Conservation (phyloP, 2,329 filamentous ascomycete genomes). For the Penicillium hesseltinei region DNA sequence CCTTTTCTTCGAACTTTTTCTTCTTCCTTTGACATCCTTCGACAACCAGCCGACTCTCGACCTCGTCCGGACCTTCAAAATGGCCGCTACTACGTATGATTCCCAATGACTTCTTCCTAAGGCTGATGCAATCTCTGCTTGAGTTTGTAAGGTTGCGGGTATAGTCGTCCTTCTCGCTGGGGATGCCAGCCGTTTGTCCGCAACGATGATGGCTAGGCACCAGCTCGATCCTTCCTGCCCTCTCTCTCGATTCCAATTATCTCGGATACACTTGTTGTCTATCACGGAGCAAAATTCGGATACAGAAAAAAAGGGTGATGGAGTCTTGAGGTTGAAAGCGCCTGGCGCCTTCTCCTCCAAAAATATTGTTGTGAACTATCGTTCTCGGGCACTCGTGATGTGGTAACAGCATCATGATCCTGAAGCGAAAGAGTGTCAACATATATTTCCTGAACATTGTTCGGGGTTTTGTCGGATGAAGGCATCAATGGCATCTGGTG, state of each 20-base stretch:
- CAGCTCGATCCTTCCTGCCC: slow-evolving; percentile 75
- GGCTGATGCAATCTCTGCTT: slow-evolving; percentile 33
- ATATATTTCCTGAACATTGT: slow-evolving; percentile 52
- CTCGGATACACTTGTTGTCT: slow-evolving; percentile 30
- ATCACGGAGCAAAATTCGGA: slow-evolving; percentile 43
- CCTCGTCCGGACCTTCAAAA: slow-evolving; percentile 50
- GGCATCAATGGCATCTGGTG: slow-evolving; percentile 37
- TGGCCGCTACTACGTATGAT: slow-evolving; percentile 63
- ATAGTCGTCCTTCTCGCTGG: slow-evolving; percentile 87
- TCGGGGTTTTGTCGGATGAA: slow-evolving; percentile 79
- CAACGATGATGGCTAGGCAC: slow-evolving; percentile 47
- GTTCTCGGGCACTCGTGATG: slow-evolving; percentile 16
- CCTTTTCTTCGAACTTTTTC: slow-evolving; percentile 23
- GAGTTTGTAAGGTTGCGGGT: slow-evolving; percentile 57
- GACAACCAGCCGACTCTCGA: slow-evolving; percentile 41
- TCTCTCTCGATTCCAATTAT: slow-evolving; percentile 22
- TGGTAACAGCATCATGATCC: slow-evolving; percentile 13
- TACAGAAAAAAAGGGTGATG: slow-evolving; percentile 59
- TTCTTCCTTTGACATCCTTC: slow-evolving; percentile 36
- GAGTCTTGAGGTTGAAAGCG: slow-evolving; percentile 78
- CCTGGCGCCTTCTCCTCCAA: slow-evolving; percentile 67
- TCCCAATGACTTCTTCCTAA: slow-evolving; percentile 37
- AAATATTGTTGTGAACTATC: slow-evolving; percentile 63
- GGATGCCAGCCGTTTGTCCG: slow-evolving; percentile 42
- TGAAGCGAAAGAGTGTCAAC: slow-evolving; percentile 46